Base-by-base conservation (phyloP, 2,329 filamentous ascomycete species). In the Hymenotorrendiella dingleyae region DNA sequence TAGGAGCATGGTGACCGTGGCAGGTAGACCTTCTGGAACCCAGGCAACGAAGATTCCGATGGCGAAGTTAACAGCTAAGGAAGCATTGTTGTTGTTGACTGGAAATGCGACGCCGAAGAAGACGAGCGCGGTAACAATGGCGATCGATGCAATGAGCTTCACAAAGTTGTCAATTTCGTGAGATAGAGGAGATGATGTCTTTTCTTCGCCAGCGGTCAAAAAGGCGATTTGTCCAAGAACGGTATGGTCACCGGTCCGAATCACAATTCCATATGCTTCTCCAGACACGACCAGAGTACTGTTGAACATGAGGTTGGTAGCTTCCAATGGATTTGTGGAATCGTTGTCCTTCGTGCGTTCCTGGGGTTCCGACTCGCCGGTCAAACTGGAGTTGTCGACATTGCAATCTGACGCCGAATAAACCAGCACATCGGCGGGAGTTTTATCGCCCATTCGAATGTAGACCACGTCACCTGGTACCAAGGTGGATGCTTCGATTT, bases 131-230 rank as follows among this genome's bases (percentile, higher is more conserved):
- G 82, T 68, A 3, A 80, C 54, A 42, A 81, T 67, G 32, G 78
- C 89, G 38, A 88, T 75, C 35, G 73, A 80, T 58, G 94, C 94
- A 2, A 94, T 76, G 3, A 87, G 61, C 32, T 93, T 80, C 21
- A 89, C 88, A 57, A 95, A 82, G 64, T 90, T 88, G 67, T 84
- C 87, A 39, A 95, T 73, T 58, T 86, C 91, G 52, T 84, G 82
- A 66, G 94, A 87, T 34, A 95, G 70, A 1, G 89, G 89, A 65
- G 35, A 57, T 70, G 65, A 70, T 54, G 63, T 72, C 73, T 43
- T 72, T 68, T 54, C 70, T 73, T 19, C 76, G 0, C 38, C 29
- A 20, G 20, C 74, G 41, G 80, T 78, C 33, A 90, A 71, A 52
- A 84, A 74, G n/a, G 85, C 84, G 54, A 89, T 87, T 57, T 79